Evolutionary conservation across 2,329 filamentous ascomycete genomes (phyloP).

Genomic region (Cordyceps militaris): DNA sequence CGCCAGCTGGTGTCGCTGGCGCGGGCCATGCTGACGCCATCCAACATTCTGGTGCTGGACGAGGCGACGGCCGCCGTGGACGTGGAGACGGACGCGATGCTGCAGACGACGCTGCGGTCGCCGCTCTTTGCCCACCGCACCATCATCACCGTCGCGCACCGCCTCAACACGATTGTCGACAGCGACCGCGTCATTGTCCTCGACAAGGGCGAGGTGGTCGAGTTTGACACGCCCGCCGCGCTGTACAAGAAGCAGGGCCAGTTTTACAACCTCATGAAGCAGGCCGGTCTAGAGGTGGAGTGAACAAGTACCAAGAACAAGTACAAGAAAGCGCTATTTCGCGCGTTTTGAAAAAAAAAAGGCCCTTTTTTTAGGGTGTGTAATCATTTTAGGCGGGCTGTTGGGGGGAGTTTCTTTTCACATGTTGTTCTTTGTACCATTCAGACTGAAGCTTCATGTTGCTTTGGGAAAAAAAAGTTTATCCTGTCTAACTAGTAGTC

Average conservation of each 20-base stretch:
- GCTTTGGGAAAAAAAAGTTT: not conserved
- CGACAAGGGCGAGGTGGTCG: slow-evolving; percentile 80
- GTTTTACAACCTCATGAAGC: slow-evolving; percentile 86
- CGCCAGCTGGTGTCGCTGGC: slow-evolving; percentile 90
- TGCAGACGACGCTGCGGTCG: slow-evolving; percentile 57
- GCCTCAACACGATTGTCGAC: slow-evolving; percentile 93
- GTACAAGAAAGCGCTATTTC: too few species aligned
- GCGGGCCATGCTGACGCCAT: slow-evolving; percentile 86
- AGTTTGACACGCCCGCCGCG: slow-evolving; percentile 81
- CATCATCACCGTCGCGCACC: slow-evolving; percentile 96
- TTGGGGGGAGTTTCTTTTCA: not conserved
- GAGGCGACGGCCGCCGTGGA: slow-evolving; percentile 82
- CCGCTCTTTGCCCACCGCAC: slow-evolving; percentile 79
- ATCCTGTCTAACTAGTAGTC: too few species aligned
- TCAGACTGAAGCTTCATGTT: not conserved
- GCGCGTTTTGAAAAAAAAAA: not conserved
- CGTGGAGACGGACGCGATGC: slow-evolving; percentile 59
- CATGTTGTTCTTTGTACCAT: not conserved
- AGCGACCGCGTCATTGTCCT: slow-evolving; percentile 88
- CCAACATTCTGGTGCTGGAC: slow-evolving; percentile 93
- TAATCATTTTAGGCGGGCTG: not conserved
- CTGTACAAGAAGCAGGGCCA: slow-evolving; percentile 68
- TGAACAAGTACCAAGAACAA: too few species aligned
- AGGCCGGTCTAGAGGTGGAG: slow-evolving; percentile 66
- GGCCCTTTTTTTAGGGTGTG: not conserved